Evolutionary conservation across 768 basidiomycete species (phyloP), one percentile per base, ranked within the genome.

Genomic region (Trametopsis cervina): DNA sequence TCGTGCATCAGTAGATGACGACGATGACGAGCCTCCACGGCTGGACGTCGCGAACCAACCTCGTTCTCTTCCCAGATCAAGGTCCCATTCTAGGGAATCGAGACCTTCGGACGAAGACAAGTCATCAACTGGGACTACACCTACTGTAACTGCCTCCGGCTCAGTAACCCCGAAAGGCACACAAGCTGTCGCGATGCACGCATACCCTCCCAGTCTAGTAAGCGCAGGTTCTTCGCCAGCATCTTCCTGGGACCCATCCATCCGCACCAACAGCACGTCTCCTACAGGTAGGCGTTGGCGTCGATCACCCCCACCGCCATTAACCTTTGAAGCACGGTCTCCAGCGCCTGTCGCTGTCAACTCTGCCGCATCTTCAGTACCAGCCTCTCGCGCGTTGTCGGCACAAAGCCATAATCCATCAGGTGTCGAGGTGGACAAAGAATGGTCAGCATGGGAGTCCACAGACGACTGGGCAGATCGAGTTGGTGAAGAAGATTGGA

Each of bases 191-290:
- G 69, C 69, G 1, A 47, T 63, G 26, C 79, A 83, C 54, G 71
- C 77, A 21, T 85, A 86, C 59, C 85, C 85, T 24, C 85, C 85
- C 12, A 76, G 72, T 54, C 65, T 72, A 20, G 62, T 69, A 15
- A 42, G 74, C 54, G 57, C 70, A 33, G 15, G 29, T 15, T 7
- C 29, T 35, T 62, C 73, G 1, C 70, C 67, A 4, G 56, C 69
- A 4, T 62, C 65, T 36, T 58, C 69, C 54, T 62, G 25, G 60
- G 67, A 13, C 56, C 65, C 60, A 26, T 59, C 64, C 21, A 60
- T 62, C 37, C 64, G 62, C 5, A 57, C 62, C 27, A 46, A 38
- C 13, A 63, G 63, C 40, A 50, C 25, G n/a, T 62, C 64, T 17
- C 55, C 60, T 3, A 49, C 58, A 13, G 51, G 42, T 18, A 52